phyloP scores from a whole-genome alignment of 1,284 basidiomycete genomes.

The Lentinula novae-zelandiae region DNA sequence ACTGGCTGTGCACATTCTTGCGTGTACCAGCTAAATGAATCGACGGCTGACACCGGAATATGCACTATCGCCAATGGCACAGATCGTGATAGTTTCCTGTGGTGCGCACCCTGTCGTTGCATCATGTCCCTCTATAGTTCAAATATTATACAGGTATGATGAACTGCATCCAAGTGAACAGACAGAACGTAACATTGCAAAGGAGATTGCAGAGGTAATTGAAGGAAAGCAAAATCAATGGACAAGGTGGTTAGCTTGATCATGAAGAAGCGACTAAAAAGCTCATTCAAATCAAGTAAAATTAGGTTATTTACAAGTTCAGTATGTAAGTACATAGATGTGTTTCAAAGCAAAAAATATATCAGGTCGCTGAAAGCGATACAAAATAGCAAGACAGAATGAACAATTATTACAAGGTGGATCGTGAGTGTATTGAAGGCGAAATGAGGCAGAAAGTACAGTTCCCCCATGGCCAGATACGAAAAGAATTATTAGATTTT shows the following conservation, averaged over 20 bases:
- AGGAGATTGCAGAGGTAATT: constrained; percentile 43
- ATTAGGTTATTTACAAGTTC: neutral
- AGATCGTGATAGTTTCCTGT: constrained; percentile 51
- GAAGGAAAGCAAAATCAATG: constrained; percentile 38
- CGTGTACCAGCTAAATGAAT: constrained; percentile 37
- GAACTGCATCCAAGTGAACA: constrained; percentile 58
- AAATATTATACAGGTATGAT: constrained; percentile 39
- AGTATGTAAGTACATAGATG: neutral
- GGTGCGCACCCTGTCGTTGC: constrained; percentile 30
- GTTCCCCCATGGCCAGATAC: neutral
- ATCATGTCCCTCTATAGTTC: too few species aligned
- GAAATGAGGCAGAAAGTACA: neutral
- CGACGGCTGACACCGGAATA: constrained; percentile 22
- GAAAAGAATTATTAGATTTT: neutral
- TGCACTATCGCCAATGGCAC: constrained; percentile 42
- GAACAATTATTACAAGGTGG: neutral
- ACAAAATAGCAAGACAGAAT: neutral
- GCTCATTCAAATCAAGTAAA: too few species aligned
- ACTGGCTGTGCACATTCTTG: constrained; percentile 45
- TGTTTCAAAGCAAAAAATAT: neutral
- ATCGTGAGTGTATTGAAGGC: neutral
- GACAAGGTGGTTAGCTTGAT: constrained; percentile 45
- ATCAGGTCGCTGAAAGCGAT: neutral
- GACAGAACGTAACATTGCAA: constrained; percentile 47
- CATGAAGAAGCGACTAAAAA: too few species aligned